Conservation (phyloP, 2,329 filamentous ascomycete species). For the Periglandula ipomoeae region DNA sequence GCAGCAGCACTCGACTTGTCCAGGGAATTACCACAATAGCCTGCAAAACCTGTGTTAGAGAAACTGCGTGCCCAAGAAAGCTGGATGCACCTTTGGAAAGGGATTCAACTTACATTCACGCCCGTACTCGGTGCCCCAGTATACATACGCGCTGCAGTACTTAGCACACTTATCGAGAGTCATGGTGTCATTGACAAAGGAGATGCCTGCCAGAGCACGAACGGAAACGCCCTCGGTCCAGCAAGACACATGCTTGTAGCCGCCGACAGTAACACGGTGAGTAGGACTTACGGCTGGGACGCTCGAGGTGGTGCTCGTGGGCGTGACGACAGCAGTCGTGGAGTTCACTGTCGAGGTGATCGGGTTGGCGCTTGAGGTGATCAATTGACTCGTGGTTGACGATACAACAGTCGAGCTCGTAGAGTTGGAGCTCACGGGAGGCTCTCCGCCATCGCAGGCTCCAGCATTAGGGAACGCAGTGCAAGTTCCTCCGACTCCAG, state of each 20-base stretch:
- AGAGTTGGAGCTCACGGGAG: conserved; percentile 10
- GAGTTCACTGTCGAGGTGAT: conserved; percentile 2
- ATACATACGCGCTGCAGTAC: conserved; percentile 36
- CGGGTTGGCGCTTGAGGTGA: not conserved
- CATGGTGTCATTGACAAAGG: conserved; percentile 38
- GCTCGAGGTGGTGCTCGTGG: conserved; percentile 18
- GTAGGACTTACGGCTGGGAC: conserved; percentile 16
- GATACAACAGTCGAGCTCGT: conserved; percentile 10
- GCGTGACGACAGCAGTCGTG: conserved; percentile 1
- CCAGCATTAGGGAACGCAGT: conserved; percentile 27
- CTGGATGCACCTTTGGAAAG: too few relatives aligned
- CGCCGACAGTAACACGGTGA: conserved; percentile 31
- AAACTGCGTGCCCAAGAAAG: not conserved
- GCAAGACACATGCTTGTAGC: conserved; percentile 37
- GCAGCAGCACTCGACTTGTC: conserved; percentile 18
- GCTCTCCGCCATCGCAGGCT: conserved; percentile 15
- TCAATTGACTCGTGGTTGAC: conserved; percentile 1
- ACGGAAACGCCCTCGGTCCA: conserved; percentile 34
- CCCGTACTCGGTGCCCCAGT: conserved; percentile 43
- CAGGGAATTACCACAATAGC: conserved; percentile 39
- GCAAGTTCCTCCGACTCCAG: conserved; percentile 35
- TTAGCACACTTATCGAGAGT: conserved; percentile 37
- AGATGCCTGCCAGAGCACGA: conserved; percentile 33
- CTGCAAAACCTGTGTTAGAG: conserved; percentile 14
- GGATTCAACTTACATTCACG: conserved; percentile 39